These are phyloP conservation scores for Cyclostephanos tholiformis DNA, from an alignment of 108 stramenopile species.

Conservation along the genomic window DNA sequence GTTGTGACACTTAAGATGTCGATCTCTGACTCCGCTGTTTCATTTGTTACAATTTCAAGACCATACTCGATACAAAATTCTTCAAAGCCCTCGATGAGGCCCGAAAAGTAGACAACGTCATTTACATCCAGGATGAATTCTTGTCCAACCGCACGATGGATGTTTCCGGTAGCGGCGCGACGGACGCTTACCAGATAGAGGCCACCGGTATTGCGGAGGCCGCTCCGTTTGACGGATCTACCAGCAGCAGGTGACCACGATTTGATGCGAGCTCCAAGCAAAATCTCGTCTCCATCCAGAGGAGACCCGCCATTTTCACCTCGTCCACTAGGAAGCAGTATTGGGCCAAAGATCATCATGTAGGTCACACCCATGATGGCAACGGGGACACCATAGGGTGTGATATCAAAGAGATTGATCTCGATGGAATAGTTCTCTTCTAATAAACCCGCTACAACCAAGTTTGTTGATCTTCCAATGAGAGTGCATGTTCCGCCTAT, in stretches of 20 bases:
- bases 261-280: conserved; percentile 66
- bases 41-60: conserved; percentile 72
- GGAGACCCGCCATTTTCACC: conserved; percentile 15
- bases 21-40: conserved; percentile 4
- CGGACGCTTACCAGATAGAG: conserved; percentile 78
- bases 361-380: conserved; percentile 67
- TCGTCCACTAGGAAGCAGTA: conserved; percentile 65
- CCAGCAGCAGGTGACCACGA: conserved; percentile 71
- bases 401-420: conserved; percentile 74
- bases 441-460: conserved; percentile 71
- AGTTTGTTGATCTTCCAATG: conserved; percentile 81
- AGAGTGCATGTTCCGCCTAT: conserved; percentile 83
- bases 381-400: conserved; percentile 69
- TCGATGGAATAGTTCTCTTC: conserved; percentile 47
- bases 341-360: conserved; percentile 59
- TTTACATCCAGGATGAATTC: conserved; percentile 77
- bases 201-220: conserved; percentile 75
- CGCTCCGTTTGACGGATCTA: conserved; percentile 65
- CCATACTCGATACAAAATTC: conserved; percentile 79
- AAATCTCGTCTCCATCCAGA: conserved; percentile 42
- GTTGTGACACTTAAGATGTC: too few relatives aligned
- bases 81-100: conserved; percentile 71
- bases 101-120: conserved; percentile 81
- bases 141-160: conserved; percentile 80
- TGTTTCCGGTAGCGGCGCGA: conserved; percentile 69